phyloP scores from a whole-genome alignment of 352 stramenopile genomes.

The Pythium brassicae region DNA sequence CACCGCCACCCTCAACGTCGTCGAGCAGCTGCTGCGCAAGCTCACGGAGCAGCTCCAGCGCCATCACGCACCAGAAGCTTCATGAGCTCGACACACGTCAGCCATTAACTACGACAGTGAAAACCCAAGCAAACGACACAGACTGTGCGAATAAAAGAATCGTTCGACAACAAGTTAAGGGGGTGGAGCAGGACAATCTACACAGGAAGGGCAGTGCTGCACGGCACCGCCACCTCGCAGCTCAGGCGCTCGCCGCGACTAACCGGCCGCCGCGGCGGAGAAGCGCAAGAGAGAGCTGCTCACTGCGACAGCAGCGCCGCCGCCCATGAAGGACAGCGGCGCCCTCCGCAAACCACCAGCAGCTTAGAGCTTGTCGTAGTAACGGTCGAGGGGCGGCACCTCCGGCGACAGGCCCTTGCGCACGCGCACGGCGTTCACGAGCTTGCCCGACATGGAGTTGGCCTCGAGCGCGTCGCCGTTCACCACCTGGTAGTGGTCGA shows the following conservation, averaged over 20 bases:
- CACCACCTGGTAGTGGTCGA: slow-evolving; percentile 99
- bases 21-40: background rate
- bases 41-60: slow-evolving; percentile 4
- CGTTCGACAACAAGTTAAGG: slow-evolving; percentile 14
- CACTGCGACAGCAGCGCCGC: background rate
- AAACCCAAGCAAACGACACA: background rate
- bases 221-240: background rate
- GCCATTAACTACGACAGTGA: background rate
- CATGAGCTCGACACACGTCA: background rate
- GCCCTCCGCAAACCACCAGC: slow-evolving; percentile 7
- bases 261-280: background rate
- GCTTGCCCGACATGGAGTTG: slow-evolving; percentile 94
- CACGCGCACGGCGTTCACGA: slow-evolving; percentile 92
- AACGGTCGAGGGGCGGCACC: slow-evolving; percentile 97
- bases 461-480: slow-evolving; percentile 89
- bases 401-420: slow-evolving; percentile 97
- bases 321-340: slow-evolving; percentile 2
- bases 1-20: background rate
- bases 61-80: background rate
- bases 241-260: background rate
- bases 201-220: slow-evolving; percentile 5
- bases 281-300: background rate
- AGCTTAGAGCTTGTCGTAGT: slow-evolving; percentile 99
- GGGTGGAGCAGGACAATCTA: slow-evolving; percentile 18
- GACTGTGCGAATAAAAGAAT: background rate